Evolutionary conservation across 306 rosid genomes (phyloP), one percentile per base, ranked within the genome.

Genomic region (Vigna angularis): DNA sequence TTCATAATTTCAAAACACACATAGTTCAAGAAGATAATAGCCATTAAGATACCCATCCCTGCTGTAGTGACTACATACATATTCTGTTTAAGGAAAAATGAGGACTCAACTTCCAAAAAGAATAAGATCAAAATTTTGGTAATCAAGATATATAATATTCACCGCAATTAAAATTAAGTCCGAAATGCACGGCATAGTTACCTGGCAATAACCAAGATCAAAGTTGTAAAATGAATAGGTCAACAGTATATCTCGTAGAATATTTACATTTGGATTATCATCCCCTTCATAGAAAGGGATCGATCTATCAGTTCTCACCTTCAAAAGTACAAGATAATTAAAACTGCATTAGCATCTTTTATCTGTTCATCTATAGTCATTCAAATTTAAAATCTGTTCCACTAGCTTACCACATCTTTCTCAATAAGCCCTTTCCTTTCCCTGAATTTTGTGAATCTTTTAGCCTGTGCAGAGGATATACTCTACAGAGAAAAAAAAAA

Each of bases 161-260:
- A 26, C 52, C 45, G n/a, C 75, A 70, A 64, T 74, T 50, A 80
- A 38, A 57, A 58, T 30, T 32, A 59, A 63, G 36, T 22, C 38
- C 47, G 47, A 64, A 26, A 66, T 75, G 70, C 66, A 65, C 52
- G 24, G 59, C 20, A 77, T 20, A 75, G 74, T 67, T 89, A 96
- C 99, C 99, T 96, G 99, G 79, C 99, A 96, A 79, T 96, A 96
- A 82, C 99, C 99, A 79, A 96, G 98, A 88, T 96, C 99, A 16
- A 96, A 96, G 88, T 96, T 96, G 93, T 96, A 96, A 91, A 96
- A 96, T 55, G 99, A 93, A 80, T 93, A 96, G 13, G 98, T 91
- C 90, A 96, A 68, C 61, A 96, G 81, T 82, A 96, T 96, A 86
- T 96, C 99, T 53, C 87, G 97, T 50, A 96, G 84, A 73, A 86